A percentile compares a stretch with the other conserved stretches of the same genome.
Conservation (phyloP, 78 protist genomes). For the Mantamonas sphyraenae region DNA sequence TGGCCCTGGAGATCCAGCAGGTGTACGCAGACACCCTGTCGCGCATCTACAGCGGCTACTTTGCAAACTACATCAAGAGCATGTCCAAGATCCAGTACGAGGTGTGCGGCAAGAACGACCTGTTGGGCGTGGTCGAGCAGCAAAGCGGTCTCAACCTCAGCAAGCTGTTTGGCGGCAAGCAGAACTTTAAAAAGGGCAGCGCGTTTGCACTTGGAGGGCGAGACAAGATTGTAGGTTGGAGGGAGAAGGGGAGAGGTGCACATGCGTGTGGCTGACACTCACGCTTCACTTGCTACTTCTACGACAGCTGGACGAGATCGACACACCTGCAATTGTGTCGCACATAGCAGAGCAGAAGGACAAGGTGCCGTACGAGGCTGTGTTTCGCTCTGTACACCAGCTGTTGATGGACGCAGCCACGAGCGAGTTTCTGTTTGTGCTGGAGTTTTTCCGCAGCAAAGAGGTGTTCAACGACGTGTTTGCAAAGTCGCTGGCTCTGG, state of each 20-base stretch:
- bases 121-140: constrained; percentile 24
- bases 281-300: too few species aligned
- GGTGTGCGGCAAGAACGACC: not conserved
- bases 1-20: not conserved
- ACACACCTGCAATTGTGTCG: not conserved
- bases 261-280: too few species aligned
- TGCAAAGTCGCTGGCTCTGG: not conserved
- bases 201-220: constrained; percentile 15
- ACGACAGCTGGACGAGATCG: not conserved
- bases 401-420: constrained; percentile 3
- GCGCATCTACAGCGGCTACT: too few species aligned
- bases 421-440: not conserved
- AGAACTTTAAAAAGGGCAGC: not conserved
- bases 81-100: not conserved
- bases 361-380: constrained; percentile 10
- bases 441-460: constrained; percentile 2
- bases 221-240: not conserved
- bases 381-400: not conserved
- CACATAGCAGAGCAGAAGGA: not conserved
- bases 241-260: too few species aligned
- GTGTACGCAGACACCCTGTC: constrained; percentile 11
- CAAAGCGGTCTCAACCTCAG: too few species aligned
- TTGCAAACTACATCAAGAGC: not conserved
- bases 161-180: constrained; percentile 2
- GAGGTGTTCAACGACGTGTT: not conserved